Evolutionary conservation across 2,329 filamentous ascomycete species (phyloP).

Genomic region (Fusarium abutilonis): DNA sequence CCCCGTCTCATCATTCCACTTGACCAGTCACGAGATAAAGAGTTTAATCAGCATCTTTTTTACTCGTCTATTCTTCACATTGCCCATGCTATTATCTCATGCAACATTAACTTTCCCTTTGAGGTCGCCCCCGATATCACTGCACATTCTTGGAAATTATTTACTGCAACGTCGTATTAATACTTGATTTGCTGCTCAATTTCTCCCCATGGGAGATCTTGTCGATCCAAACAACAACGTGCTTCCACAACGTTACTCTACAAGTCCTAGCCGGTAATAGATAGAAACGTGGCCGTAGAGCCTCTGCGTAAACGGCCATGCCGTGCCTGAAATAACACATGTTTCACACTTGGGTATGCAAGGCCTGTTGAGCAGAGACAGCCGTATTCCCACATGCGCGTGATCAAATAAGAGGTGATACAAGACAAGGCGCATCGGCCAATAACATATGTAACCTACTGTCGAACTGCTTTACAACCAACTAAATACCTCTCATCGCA

Average conservation of each 20-base stretch:
- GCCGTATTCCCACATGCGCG: slow-evolving; percentile 1
- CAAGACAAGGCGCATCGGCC: slow-evolving; percentile 39
- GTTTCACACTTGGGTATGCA: slow-evolving; percentile 12
- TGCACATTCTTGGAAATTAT: background rate
- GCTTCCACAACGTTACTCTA: slow-evolving; percentile 10
- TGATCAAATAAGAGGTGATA: slow-evolving; percentile 8
- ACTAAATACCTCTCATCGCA: slow-evolving; percentile 37
- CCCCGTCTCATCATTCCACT: slow-evolving; percentile 31
- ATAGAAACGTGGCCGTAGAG: slow-evolving; percentile 27
- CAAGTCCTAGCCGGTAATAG: slow-evolving; percentile 8
- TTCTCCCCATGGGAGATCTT: slow-evolving; percentile 30
- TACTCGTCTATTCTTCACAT: too few species aligned
- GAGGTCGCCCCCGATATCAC: too few species aligned
- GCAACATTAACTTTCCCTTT: too few species aligned
- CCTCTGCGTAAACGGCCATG: slow-evolving; percentile 21
- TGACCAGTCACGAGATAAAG: slow-evolving; percentile 27
- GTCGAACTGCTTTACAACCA: slow-evolving; percentile 46
- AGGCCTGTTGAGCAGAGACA: slow-evolving; percentile 17
- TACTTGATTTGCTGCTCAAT: slow-evolving; percentile 18
- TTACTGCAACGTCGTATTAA: background rate
- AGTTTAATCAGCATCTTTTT: background rate
- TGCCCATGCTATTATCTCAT: slow-evolving; percentile 2
- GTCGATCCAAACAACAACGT: slow-evolving; percentile 24
- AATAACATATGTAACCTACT: slow-evolving; percentile 45
- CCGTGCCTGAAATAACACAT: slow-evolving; percentile 15